Percentiles rank a stretch among this genome's conserved stretches.
phyloP scores from a whole-genome alignment of 306 rosid genomes.

The Prunus fruticosa region DNA sequence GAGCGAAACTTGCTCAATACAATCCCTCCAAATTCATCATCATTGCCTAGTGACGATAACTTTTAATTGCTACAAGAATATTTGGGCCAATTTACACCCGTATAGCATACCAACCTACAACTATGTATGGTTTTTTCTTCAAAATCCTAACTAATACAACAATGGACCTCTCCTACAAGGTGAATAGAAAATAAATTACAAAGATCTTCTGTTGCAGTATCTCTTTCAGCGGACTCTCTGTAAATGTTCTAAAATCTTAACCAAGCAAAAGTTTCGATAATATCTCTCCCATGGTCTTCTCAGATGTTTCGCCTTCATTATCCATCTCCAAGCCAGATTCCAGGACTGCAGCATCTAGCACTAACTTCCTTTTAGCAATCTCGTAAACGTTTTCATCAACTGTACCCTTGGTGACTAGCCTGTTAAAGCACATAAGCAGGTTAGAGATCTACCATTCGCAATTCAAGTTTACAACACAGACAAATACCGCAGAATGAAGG shows the following conservation, averaged over 20 bases:
- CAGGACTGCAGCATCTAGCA: constrained; percentile 91
- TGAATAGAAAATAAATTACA: background rate
- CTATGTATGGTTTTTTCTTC: background rate
- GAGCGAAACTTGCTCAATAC: background rate
- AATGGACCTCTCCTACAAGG: background rate
- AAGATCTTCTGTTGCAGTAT: background rate
- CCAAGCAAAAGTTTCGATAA: constrained; percentile 75
- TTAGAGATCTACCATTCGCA: background rate
- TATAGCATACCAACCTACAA: constrained; percentile 2
- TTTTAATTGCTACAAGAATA: background rate
- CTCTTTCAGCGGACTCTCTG: background rate
- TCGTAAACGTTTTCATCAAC: constrained; percentile 96
- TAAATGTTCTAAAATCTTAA: constrained; percentile 26
- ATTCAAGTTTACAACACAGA: background rate
- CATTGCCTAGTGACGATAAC: background rate
- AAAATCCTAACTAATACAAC: constrained; percentile 1
- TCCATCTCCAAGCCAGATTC: constrained; percentile 74
- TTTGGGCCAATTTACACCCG: constrained; percentile 16
- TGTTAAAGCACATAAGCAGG: constrained; percentile 29
- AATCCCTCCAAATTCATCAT: background rate
- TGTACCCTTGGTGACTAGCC: constrained; percentile 84
- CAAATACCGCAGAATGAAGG: background rate
- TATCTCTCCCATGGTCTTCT: constrained; percentile 98
- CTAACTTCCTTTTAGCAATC: constrained; percentile 91
- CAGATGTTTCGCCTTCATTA: constrained; percentile 67